A percentile compares a stretch with the other conserved stretches of the same genome.
phyloP scores from a whole-genome alignment of 192 early-diverging fungal genomes.

The Rhizophagus clarus region DNA sequence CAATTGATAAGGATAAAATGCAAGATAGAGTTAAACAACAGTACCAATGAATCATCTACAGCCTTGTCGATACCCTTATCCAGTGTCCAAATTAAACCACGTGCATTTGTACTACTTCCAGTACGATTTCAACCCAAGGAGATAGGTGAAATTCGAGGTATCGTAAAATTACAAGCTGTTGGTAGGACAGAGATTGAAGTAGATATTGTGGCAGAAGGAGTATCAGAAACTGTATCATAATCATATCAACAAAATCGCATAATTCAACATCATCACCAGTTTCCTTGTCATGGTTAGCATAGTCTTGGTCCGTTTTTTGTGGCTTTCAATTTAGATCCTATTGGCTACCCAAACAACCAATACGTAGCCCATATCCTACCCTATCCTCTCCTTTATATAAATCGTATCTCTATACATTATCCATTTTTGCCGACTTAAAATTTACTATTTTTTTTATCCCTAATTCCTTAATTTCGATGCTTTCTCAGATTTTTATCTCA shows the following conservation, averaged over 20 bases:
- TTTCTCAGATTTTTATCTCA: neutral
- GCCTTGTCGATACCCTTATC: conserved; percentile 26
- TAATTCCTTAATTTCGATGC: neutral
- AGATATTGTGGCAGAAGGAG: conserved; percentile 22
- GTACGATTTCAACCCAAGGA: conserved; percentile 29
- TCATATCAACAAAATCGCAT: neutral
- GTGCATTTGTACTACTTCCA: conserved; percentile 16
- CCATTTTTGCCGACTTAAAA: conserved; percentile 54
- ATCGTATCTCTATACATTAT: neutral
- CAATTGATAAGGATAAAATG: conserved; percentile 29
- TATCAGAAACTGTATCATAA: neutral
- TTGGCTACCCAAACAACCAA: too few species aligned
- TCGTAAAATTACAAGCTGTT: conserved; percentile 25
- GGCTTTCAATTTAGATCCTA: too few species aligned
- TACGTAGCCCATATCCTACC: too few species aligned
- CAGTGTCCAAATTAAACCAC: conserved; percentile 31
- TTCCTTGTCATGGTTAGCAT: neutral
- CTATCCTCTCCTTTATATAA: neutral
- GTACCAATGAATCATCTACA: neutral
- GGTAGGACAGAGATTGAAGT: conserved; percentile 17
- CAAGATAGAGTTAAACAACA: conserved; percentile 17
- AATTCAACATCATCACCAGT: neutral
- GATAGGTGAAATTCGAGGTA: conserved; percentile 16
- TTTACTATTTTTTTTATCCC: neutral
- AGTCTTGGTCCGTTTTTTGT: too few species aligned